Evolutionary conservation across 768 basidiomycete genomes (phyloP).

Genomic region (Trametes gibbosa): DNA sequence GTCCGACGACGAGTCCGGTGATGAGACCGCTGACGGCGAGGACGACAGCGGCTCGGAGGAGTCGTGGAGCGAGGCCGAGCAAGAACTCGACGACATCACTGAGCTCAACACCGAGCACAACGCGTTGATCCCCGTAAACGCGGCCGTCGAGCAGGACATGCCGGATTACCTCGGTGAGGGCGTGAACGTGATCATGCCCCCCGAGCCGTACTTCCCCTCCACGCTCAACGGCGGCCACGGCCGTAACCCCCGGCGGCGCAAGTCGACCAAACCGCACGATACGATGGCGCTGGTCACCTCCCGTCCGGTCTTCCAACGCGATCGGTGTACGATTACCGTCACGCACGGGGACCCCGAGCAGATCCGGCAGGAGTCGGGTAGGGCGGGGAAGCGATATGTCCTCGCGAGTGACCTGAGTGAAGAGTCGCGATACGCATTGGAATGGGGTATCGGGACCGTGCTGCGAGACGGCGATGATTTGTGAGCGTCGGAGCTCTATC

Average conservation of each 20-base stretch:
- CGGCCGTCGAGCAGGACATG: slow-evolving; percentile 53
- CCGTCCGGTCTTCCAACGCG: slow-evolving; percentile 83
- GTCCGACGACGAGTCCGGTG: slow-evolving; percentile 60
- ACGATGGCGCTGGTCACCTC: slow-evolving; percentile 64
- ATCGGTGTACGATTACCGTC: slow-evolving; percentile 87
- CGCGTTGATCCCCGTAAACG: slow-evolving; percentile 50
- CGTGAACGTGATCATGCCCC: slow-evolving; percentile 83
- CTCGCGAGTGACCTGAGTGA: slow-evolving; percentile 95
- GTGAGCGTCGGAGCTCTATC: slow-evolving; percentile 32
- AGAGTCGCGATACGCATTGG: slow-evolving; percentile 91
- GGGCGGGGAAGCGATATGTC: slow-evolving; percentile 68
- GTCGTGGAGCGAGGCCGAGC: slow-evolving; percentile 54
- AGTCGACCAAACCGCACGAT: slow-evolving; percentile 61
- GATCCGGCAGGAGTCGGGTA: slow-evolving; percentile 48
- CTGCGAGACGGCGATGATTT: slow-evolving; percentile 92
- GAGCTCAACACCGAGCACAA: slow-evolving; percentile 88
- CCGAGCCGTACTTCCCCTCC: slow-evolving; percentile 77
- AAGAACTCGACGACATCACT: slow-evolving; percentile 75
- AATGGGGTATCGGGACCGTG: slow-evolving; percentile 98
- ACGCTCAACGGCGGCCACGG: slow-evolving; percentile 52
- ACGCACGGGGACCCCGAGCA: slow-evolving; percentile 78
- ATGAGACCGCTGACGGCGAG: slow-evolving; percentile 39
- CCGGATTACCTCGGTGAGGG: slow-evolving; percentile 91
- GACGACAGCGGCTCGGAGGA: slow-evolving; percentile 58
- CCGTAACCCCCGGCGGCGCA: slow-evolving; percentile 48